Percentiles rank a stretch among this genome's conserved stretches.
These are phyloP conservation scores for Termitomyces titanicus DNA, from an alignment of 768 basidiomycete species.

Conservation along the genomic window DNA sequence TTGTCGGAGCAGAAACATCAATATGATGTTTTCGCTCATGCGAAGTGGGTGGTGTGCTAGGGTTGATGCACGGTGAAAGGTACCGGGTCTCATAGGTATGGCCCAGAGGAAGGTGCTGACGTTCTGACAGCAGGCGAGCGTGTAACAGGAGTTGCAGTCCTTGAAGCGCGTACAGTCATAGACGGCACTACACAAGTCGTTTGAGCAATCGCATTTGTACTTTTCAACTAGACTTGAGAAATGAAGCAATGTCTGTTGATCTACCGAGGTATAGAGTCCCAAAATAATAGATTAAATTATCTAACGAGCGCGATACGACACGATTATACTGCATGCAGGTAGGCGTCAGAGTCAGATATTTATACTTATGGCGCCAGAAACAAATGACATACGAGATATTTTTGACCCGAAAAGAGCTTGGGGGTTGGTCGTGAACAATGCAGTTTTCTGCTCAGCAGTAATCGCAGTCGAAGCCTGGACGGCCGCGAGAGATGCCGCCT, in stretches of 20 bases:
- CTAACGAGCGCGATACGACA: neutral
- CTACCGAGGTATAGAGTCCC: neutral
- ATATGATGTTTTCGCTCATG: neutral
- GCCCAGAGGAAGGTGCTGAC: neutral
- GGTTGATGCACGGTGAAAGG: neutral
- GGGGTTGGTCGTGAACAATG: slow-evolving; percentile 17
- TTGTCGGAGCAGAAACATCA: neutral
- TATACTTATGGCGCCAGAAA: neutral
- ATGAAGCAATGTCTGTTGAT: too few relatives aligned
- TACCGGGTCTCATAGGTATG: slow-evolving; percentile 3
- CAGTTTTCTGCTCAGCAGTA: slow-evolving; percentile 11
- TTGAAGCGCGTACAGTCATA: neutral
- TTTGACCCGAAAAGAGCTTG: slow-evolving; percentile 15
- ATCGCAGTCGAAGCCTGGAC: slow-evolving; percentile 11
- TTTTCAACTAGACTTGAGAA: neutral
- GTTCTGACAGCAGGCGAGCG: neutral
- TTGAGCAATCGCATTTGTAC: neutral
- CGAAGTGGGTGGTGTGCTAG: slow-evolving; percentile 2
- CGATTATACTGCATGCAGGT: neutral
- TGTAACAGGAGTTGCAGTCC: neutral
- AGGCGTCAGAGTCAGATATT: neutral
- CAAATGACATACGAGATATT: slow-evolving; percentile 9
- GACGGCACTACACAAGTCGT: neutral
- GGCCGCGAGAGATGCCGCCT: slow-evolving; percentile 17
- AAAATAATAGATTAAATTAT: neutral